These are phyloP conservation scores for Tranzscheliella williamsii DNA, from an alignment of 1,284 basidiomycete genomes.

Conservation along the genomic window DNA sequence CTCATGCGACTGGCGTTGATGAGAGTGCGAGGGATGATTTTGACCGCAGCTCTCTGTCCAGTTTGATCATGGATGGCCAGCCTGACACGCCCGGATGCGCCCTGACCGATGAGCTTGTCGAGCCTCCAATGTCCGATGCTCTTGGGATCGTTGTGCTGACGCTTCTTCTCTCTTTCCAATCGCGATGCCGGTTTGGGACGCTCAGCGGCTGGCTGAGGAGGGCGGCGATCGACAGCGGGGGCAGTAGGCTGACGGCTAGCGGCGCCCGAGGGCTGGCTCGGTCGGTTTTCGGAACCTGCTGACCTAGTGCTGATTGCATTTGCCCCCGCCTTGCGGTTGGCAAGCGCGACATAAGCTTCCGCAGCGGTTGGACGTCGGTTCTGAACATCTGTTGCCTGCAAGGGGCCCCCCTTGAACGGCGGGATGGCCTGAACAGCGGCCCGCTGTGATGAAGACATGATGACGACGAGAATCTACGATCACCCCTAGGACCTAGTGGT, in stretches of 20 bases:
- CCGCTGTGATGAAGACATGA: slow-evolving; percentile 29
- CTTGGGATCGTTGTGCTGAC: slow-evolving; percentile 62
- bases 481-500: too few relatives aligned
- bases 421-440: slow-evolving; percentile 35
- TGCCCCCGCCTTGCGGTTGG: slow-evolving; percentile 32
- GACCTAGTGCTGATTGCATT: slow-evolving; percentile 24
- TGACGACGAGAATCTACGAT: background rate
- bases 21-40: slow-evolving; percentile 89
- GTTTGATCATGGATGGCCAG: slow-evolving; percentile 86
- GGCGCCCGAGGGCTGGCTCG: background rate
- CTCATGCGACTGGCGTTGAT: slow-evolving; percentile 73
- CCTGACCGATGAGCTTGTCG: slow-evolving; percentile 88
- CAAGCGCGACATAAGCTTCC: slow-evolving; percentile 30
- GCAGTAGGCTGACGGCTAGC: slow-evolving; percentile 15
- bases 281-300: slow-evolving; percentile 23
- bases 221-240: slow-evolving; percentile 24
- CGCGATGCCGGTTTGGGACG: slow-evolving; percentile 44
- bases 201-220: slow-evolving; percentile 16
- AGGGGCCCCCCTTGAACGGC: slow-evolving; percentile 35
- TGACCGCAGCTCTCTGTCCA: slow-evolving; percentile 89
- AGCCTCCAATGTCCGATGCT: slow-evolving; percentile 88
- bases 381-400: slow-evolving; percentile 29
- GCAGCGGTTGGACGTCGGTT: slow-evolving; percentile 32
- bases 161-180: slow-evolving; percentile 61
- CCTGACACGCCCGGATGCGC: slow-evolving; percentile 79